A percentile compares a stretch with the other conserved stretches of the same genome.
Evolutionary conservation across 768 basidiomycete species (phyloP).

Genomic region (Suillus cothurnatus): DNA sequence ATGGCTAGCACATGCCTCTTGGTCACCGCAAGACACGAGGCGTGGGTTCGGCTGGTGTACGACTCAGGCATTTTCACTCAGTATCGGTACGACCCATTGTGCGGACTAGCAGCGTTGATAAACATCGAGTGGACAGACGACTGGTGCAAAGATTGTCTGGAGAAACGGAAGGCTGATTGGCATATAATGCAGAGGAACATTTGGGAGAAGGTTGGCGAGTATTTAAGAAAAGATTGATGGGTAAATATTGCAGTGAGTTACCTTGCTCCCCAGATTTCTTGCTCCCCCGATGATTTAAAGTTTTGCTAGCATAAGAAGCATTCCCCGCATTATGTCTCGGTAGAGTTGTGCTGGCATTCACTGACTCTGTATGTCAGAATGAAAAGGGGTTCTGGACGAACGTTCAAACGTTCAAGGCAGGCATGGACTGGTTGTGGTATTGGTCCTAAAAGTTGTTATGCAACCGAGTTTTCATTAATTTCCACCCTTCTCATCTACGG

Average conservation of each 20-base stretch:
- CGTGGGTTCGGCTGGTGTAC: constrained; percentile 17
- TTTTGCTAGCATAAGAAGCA: background rate
- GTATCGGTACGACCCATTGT: constrained; percentile 37
- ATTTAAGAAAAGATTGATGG: background rate
- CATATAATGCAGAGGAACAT: background rate
- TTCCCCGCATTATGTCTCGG: background rate
- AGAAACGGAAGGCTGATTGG: constrained; percentile 16
- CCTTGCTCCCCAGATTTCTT: background rate
- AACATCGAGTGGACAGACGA: constrained; percentile 27
- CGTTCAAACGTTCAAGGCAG: background rate
- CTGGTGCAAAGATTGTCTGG: constrained; percentile 38
- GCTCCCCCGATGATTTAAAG: background rate
- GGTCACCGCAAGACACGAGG: background rate
- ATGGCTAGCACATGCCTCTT: constrained; percentile 4
- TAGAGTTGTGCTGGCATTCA: background rate
- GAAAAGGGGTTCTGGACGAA: background rate
- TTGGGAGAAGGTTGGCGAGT: background rate
- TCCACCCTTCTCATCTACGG: too few relatives aligned
- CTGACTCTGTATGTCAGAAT: background rate
- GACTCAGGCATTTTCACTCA: constrained; percentile 26
- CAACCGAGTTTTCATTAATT: too few relatives aligned
- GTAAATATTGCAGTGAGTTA: background rate
- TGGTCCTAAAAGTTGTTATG: too few relatives aligned
- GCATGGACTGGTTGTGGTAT: background rate
- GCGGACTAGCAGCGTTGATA: constrained; percentile 34